These are phyloP conservation scores for Erucastrum elatum DNA, from an alignment of 345 rosid genomes.

Conservation along the genomic window DNA sequence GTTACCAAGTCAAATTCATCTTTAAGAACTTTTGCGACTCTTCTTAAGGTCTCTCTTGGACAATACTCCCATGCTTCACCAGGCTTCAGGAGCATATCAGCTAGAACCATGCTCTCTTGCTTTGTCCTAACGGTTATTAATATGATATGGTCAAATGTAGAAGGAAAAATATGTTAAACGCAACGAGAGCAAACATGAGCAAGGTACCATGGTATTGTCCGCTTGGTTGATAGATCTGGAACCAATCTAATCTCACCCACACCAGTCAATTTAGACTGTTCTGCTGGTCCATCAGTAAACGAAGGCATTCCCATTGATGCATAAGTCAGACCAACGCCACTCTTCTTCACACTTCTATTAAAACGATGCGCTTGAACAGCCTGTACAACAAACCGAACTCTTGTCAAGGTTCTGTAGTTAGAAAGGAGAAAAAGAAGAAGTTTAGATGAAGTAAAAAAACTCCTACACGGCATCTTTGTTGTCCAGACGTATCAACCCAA, in stretches of 20 bases:
- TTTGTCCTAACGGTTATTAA: constrained; percentile 48
- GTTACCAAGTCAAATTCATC: constrained; percentile 84
- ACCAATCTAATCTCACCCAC: constrained; percentile 89
- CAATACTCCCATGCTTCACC: constrained; percentile 95
- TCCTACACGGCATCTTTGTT: constrained; percentile 91
- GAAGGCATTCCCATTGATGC: constrained; percentile 89
- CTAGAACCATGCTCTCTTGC: constrained; percentile 90
- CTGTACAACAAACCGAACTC: constrained; percentile 38
- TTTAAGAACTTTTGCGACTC: constrained; percentile 63
- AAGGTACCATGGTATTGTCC: constrained; percentile 74
- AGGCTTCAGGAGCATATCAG: constrained; percentile 80
- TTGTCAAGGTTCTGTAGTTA: background rate
- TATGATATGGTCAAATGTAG: constrained; percentile 1
- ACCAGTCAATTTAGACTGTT: constrained; percentile 64
- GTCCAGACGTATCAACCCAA: constrained; percentile 96
- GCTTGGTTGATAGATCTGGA: constrained; percentile 76
- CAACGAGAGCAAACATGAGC: background rate
- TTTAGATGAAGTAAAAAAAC: background rate
- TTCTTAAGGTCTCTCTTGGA: constrained; percentile 84
- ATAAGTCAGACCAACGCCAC: constrained; percentile 81
- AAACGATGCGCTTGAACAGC: constrained; percentile 76
- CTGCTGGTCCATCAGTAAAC: constrained; percentile 78
- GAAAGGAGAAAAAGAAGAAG: background rate
- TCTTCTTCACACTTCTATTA: constrained; percentile 53
- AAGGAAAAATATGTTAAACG: background rate